Evolutionary conservation across 1,284 basidiomycete genomes (phyloP).

Genomic region (Ganoderma leucocontextum): DNA sequence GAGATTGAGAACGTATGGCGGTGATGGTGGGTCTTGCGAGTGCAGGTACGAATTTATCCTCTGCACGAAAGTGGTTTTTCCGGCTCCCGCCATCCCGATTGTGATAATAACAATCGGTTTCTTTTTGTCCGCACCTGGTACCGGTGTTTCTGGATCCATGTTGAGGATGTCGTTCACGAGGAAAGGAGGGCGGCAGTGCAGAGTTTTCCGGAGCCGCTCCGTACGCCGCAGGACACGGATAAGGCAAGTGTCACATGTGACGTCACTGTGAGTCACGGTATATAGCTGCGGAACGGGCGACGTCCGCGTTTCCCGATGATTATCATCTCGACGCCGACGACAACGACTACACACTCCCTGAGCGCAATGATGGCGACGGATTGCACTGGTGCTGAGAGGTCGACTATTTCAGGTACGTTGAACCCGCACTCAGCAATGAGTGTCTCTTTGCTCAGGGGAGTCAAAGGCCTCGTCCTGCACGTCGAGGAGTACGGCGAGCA

Average conservation of each 20-base stretch:
- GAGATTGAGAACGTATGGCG: conserved; percentile 96
- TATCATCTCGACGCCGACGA: conserved; percentile 22
- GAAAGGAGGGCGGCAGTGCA: neutral
- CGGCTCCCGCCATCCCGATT: conserved; percentile 95
- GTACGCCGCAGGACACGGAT: conserved; percentile 5
- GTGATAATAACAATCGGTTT: conserved; percentile 87
- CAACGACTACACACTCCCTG: conserved; percentile 10
- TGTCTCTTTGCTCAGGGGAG: conserved; percentile 23
- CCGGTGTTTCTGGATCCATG: conserved; percentile 22
- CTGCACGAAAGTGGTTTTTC: conserved; percentile 98
- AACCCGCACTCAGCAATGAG: conserved; percentile 15
- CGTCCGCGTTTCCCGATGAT: conserved; percentile 26
- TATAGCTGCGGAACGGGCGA: conserved; percentile 17
- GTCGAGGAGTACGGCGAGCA: conserved; percentile 52
- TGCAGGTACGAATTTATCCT: conserved; percentile 91
- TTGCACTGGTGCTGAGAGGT: conserved; percentile 12
- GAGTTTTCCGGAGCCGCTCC: conserved; percentile 10
- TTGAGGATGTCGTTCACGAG: conserved; percentile 2
- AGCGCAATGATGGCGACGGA: conserved; percentile 20
- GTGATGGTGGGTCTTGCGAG: conserved; percentile 61
- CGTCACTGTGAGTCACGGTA: conserved; percentile 23
- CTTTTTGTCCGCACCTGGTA: conserved; percentile 40
- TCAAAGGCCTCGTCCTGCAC: conserved; percentile 44
- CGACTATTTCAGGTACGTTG: conserved; percentile 27
- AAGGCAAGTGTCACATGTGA: conserved; percentile 28